These are phyloP conservation scores for Dalechampia spathulata DNA, from an alignment of 441 rosid species.

Conservation along the genomic window DNA sequence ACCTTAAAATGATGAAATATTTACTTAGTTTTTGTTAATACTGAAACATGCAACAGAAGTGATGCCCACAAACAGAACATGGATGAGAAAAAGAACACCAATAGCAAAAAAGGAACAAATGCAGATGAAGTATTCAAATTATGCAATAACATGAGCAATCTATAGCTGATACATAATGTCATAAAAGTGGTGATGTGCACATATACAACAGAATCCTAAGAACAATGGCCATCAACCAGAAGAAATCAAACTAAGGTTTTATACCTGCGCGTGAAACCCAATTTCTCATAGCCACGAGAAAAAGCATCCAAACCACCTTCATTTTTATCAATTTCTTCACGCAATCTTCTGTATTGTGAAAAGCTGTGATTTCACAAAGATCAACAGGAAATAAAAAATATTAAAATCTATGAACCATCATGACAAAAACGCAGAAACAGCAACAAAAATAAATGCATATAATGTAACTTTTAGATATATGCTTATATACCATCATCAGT, in stretches of 20 bases:
- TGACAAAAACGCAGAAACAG: background rate
- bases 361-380: conserved; percentile 36
- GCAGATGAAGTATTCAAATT: background rate
- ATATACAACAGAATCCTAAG: background rate
- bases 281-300: conserved; percentile 90
- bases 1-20: too few relatives aligned
- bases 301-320: conserved; percentile 93
- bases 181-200: background rate
- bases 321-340: conserved; percentile 63
- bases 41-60: background rate
- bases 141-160: background rate
- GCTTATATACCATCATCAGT: background rate
- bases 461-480: too few relatives aligned
- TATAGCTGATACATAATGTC: background rate
- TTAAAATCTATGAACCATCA: background rate
- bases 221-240: background rate
- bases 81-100: background rate
- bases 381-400: background rate
- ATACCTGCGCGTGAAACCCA: conserved; percentile 88
- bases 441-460: background rate
- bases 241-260: conserved; percentile 7
- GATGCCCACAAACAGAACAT: background rate
- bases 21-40: background rate
- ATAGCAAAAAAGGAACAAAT: too few relatives aligned
- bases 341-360: conserved; percentile 57